phyloP scores from a whole-genome alignment of 2,329 filamentous ascomycete species.

The Colletotrichum coccodes region DNA sequence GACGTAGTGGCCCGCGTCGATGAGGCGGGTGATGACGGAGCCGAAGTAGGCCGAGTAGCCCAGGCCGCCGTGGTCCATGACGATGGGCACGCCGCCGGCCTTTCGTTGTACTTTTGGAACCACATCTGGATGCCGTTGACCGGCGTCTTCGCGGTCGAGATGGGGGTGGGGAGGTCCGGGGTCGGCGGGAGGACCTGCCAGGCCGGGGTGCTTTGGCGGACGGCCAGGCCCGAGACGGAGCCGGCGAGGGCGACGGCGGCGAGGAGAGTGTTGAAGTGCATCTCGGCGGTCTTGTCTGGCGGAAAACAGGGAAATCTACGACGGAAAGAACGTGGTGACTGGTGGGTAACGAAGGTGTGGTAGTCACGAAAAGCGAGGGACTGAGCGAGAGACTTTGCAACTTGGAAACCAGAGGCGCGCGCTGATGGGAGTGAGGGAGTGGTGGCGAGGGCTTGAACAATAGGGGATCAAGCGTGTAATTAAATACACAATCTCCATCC shows the following conservation, averaged over 20 bases:
- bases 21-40: conserved; percentile 46
- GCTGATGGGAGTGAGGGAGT: not conserved
- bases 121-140: conserved; percentile 52
- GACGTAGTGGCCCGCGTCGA: conserved; percentile 46
- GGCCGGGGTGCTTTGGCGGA: conserved; percentile 40
- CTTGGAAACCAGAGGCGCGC: conserved; percentile 2
- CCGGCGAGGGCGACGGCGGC: conserved; percentile 9
- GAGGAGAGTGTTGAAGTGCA: conserved; percentile 21
- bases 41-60: conserved; percentile 54
- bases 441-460: not conserved
- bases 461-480: not conserved
- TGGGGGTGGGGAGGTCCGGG: conserved; percentile 47
- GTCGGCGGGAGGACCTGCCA: conserved; percentile 50
- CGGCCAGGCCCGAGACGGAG: conserved; percentile 35
- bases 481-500: conserved; percentile 10
- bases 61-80: conserved; percentile 52
- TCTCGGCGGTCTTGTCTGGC: not conserved
- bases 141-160: conserved; percentile 39
- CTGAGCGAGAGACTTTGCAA: conserved; percentile 17
- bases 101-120: conserved; percentile 53
- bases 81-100: conserved; percentile 44
- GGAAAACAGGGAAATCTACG: no score
- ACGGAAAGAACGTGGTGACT: not conserved
- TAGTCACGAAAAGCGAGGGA: conserved; percentile 7
- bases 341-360: not conserved